Conservation (phyloP, 202 grass and related monocot genomes). For the Musa balbisiana region DNA sequence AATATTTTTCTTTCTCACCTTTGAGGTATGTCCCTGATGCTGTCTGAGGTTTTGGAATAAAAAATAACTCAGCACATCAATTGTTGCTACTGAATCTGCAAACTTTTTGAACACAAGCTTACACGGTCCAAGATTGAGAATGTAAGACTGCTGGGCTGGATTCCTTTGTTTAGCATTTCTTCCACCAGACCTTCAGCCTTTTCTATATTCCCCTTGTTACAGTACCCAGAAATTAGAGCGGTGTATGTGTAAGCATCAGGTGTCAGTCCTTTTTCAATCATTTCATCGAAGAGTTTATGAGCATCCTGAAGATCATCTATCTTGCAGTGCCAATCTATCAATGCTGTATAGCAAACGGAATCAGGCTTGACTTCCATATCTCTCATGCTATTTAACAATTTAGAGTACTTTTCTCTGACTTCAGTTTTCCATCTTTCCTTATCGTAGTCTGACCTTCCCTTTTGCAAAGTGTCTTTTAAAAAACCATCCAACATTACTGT, state of each 20-base stretch:
- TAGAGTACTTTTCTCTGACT: slow-evolving; percentile 33
- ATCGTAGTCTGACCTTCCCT: slow-evolving; percentile 27
- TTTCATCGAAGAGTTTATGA: slow-evolving; percentile 54
- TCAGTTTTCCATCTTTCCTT: slow-evolving; percentile 39
- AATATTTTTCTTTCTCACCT: neutral
- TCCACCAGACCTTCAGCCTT: slow-evolving; percentile 52
- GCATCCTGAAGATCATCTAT: slow-evolving; percentile 49
- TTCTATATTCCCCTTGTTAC: slow-evolving; percentile 44
- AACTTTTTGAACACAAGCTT: slow-evolving; percentile 1
- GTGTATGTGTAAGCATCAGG: slow-evolving; percentile 60
- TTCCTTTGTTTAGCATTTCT: slow-evolving; percentile 58
- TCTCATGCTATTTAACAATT: slow-evolving; percentile 40
- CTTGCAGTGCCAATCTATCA: slow-evolving; percentile 78
- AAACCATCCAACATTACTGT: slow-evolving; percentile 60
- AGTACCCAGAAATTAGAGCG: slow-evolving; percentile 65
- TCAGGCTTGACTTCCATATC: slow-evolving; percentile 42
- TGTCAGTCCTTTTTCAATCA: slow-evolving; percentile 47
- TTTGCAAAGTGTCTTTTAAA: slow-evolving; percentile 45
- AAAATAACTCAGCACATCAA: neutral
- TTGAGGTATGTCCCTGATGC: neutral
- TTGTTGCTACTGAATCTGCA: neutral
- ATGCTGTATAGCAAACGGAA: slow-evolving; percentile 60
- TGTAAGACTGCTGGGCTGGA: slow-evolving; percentile 36
- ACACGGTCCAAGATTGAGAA: slow-evolving; percentile 40
- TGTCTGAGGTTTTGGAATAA: neutral